Evolutionary conservation across 148 eudicot species (phyloP).

Genomic region (Persicaria maculosa): DNA sequence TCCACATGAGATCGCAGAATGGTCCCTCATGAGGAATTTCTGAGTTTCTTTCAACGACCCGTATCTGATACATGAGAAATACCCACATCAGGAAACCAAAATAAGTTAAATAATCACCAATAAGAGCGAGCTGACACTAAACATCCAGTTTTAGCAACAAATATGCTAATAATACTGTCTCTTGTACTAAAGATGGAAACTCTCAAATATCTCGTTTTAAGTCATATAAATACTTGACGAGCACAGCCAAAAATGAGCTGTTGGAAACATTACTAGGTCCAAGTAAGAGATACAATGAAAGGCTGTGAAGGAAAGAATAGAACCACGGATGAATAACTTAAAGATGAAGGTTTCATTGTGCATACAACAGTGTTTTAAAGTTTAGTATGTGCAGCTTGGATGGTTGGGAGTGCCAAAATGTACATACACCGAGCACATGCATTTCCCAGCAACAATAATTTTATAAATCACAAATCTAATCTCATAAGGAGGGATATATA

Average conservation of each 20-base stretch:
- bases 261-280: neutral
- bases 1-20: conserved; percentile 99
- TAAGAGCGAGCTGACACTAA: neutral
- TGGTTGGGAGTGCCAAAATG: neutral
- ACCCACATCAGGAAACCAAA: conserved; percentile 1
- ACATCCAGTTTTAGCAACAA: neutral
- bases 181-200: neutral
- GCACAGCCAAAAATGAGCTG: neutral
- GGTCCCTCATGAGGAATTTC: conserved; percentile 99
- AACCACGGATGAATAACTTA: neutral
- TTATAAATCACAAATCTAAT: neutral
- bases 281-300: neutral
- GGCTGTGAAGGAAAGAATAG: neutral
- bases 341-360: neutral
- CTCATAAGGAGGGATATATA: too few relatives aligned
- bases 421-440: neutral
- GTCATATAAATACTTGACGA: too few relatives aligned
- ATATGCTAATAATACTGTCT: neutral
- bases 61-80: conserved; percentile 44
- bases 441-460: neutral
- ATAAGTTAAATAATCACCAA: neutral
- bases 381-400: neutral
- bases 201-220: neutral
- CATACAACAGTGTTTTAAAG: neutral
- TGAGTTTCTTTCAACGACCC: conserved; percentile 88